Evolutionary conservation across 179 eudicot genomes (phyloP).

Genomic region (Patellifolia procumbens): DNA sequence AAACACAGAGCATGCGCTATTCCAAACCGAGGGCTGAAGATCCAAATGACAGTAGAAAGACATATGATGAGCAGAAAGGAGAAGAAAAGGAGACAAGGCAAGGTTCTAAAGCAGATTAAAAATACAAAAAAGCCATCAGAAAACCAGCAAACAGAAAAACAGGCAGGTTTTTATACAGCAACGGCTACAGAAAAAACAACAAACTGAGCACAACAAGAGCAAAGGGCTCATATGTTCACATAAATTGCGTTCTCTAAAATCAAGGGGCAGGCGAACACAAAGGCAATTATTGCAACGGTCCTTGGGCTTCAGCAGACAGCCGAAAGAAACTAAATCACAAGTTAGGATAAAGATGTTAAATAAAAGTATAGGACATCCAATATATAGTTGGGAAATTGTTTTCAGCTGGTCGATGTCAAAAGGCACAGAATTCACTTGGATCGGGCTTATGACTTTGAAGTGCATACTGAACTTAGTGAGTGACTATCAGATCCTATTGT

Average conservation of each 20-base stretch:
- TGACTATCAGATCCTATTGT: not conserved
- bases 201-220: not conserved
- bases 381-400: not conserved
- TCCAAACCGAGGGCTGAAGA: conserved; percentile 91
- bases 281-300: not conserved
- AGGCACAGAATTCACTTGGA: no score
- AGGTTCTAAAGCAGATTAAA: not conserved
- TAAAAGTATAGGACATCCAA: not conserved
- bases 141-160: not conserved
- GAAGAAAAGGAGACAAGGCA: not conserved
- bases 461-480: no score
- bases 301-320: not conserved
- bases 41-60: not conserved
- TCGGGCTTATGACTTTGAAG: no score
- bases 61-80: not conserved
- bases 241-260: not conserved
- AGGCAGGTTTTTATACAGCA: no score
- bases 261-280: not conserved
- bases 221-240: not conserved
- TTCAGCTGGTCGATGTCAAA: no score
- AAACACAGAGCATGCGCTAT: conserved; percentile 95
- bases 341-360: not conserved
- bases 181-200: conserved; percentile 1
- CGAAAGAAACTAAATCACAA: not conserved
- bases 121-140: not conserved